Conservation (phyloP, 805 yeast species). For the Kodamaea hsintzibuensis region DNA sequence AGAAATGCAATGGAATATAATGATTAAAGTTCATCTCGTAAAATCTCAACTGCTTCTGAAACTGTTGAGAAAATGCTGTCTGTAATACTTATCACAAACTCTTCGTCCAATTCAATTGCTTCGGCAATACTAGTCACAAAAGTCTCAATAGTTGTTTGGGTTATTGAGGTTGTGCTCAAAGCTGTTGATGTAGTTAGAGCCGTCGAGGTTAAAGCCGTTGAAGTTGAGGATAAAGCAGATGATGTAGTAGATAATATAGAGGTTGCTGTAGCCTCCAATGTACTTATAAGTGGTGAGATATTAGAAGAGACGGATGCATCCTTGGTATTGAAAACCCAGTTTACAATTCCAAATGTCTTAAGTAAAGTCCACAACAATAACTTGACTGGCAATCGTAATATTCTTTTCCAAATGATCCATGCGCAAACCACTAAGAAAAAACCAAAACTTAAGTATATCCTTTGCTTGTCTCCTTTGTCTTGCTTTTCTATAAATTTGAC, state of each 20-base stretch:
- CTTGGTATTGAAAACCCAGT: slow-evolving; percentile 11
- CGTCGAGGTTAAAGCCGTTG: background rate
- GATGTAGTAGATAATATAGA: background rate
- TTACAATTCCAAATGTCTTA: slow-evolving; percentile 28
- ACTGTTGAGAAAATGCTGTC: background rate
- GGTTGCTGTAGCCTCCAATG: background rate
- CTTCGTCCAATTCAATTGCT: background rate
- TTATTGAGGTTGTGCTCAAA: background rate
- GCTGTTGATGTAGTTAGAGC: background rate
- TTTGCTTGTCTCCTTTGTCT: slow-evolving; percentile 47
- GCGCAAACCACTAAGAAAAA: slow-evolving; percentile 46
- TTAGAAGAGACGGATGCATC: background rate
- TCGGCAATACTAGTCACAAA: background rate
- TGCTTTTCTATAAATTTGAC: slow-evolving; percentile 54
- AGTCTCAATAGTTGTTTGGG: background rate
- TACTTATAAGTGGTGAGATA: background rate
- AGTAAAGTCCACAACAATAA: slow-evolving; percentile 49
- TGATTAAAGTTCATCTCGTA: slow-evolving; percentile 10
- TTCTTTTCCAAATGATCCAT: slow-evolving; percentile 53
- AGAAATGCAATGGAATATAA: background rate
- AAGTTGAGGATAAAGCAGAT: background rate
- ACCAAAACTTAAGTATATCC: slow-evolving; percentile 49
- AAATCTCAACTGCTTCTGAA: slow-evolving; percentile 3
- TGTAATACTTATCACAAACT: slow-evolving; percentile 1
- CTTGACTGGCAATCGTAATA: slow-evolving; percentile 45